phyloP scores from a whole-genome alignment of 2,329 filamentous ascomycete species.

The Xylariaceae sp. region DNA sequence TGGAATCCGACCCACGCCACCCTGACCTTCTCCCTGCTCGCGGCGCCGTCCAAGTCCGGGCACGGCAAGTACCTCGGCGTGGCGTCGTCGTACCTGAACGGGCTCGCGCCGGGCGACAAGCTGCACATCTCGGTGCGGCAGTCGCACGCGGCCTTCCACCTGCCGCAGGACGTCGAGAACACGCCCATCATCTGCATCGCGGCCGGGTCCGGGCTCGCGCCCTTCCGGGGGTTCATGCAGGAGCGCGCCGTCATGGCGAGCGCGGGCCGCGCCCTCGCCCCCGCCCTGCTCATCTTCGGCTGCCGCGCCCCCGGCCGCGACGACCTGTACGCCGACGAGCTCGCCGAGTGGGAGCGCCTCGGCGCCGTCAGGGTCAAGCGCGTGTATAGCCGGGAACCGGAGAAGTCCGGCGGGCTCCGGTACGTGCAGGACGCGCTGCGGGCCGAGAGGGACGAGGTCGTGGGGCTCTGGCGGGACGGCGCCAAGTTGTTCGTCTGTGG shows the following conservation, averaged over 20 bases:
- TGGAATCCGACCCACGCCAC: conserved; percentile 59
- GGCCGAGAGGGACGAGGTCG: conserved; percentile 41
- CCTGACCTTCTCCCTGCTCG: conserved; percentile 70
- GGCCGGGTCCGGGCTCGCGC: conserved; percentile 60
- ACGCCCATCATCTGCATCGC: conserved; percentile 55
- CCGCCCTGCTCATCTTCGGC: conserved; percentile 67
- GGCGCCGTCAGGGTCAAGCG: conserved; percentile 65
- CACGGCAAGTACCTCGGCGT: conserved; percentile 60
- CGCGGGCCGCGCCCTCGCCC: conserved; percentile 57
- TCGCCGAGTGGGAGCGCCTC: conserved; percentile 60
- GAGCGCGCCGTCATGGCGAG: conserved; percentile 58
- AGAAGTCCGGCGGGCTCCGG: conserved; percentile 49
- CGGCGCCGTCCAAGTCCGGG: conserved; percentile 55
- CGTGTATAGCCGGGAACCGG: conserved; percentile 56
- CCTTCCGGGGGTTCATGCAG: conserved; percentile 66
- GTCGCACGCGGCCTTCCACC: conserved; percentile 48
- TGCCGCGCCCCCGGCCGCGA: conserved; percentile 60
- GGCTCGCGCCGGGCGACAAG: conserved; percentile 47
- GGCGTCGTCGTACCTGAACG: conserved; percentile 62
- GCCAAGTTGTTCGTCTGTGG: conserved; percentile 69
- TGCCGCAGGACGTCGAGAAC: conserved; percentile 48
- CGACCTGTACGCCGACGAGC: conserved; percentile 61
- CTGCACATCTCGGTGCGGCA: conserved; percentile 43
- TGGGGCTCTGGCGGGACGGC: conserved; percentile 44
- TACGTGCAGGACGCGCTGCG: conserved; percentile 52